Conservation (phyloP, 192 early-diverging fungal species). For the Coemansia sp. region DNA sequence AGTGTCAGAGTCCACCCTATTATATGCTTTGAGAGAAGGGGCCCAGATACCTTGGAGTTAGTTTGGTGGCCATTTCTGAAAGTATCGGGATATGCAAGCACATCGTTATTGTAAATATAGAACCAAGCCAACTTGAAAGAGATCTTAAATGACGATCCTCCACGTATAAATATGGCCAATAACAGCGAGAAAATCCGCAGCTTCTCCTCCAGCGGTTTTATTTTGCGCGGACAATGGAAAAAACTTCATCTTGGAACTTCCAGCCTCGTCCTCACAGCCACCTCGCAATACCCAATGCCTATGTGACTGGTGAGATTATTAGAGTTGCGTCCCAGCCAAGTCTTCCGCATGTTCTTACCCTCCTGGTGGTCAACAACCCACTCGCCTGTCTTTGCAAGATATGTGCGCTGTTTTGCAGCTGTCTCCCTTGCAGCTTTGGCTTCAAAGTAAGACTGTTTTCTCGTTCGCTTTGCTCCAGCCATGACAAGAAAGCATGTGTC, state of each 20-base stretch:
- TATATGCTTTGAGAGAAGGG: too few species aligned
- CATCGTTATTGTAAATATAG: too few species aligned
- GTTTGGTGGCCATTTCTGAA: too few species aligned
- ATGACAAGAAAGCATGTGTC: background rate
- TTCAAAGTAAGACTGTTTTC: conserved; percentile 15
- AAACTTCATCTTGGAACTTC: background rate
- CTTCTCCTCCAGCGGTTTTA: too few species aligned
- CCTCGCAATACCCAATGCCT: too few species aligned
- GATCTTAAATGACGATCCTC: too few species aligned
- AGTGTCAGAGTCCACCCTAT: conserved; percentile 31
- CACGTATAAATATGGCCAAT: background rate
- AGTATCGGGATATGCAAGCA: too few species aligned
- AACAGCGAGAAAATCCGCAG: background rate
- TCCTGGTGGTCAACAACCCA: conserved; percentile 47
- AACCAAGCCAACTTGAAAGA: too few species aligned
- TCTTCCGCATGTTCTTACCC: conserved; percentile 10
- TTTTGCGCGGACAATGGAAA: too few species aligned
- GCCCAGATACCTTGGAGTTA: too few species aligned
- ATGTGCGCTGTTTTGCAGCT: conserved; percentile 5
- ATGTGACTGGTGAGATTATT: too few species aligned
- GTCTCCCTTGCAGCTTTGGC: conserved; percentile 16
- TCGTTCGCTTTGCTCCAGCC: conserved; percentile 3
- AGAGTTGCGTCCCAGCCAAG: too few species aligned
- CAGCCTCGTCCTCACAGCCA: background rate
- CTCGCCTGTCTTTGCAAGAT: conserved; percentile 13